Base-by-base conservation (phyloP, 257 asterid genomes). In the Primulina huaijiensis region DNA sequence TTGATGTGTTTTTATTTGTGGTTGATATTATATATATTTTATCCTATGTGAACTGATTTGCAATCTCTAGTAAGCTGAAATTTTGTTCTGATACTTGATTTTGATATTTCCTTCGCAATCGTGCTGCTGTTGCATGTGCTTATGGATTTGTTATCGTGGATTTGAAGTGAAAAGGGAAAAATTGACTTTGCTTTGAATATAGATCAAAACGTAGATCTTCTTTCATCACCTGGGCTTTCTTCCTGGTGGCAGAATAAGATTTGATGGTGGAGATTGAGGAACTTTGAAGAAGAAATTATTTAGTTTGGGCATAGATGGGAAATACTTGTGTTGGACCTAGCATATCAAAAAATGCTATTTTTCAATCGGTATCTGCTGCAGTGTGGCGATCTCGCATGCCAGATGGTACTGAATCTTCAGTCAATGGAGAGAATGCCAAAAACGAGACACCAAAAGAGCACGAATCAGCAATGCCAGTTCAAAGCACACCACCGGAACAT, bases 301-400 rank as follows among this genome's bases (percentile, higher is more conserved):
- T 77, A 30, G 37, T 50, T 38, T 59, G 67, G 63, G 82, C 37
- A 19, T 37, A 75, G 71, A 92, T 92, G 98, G 98, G 98, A 77
- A 92, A 92, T 77, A 89, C 90, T 81, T 92, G 98, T 77, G 96
- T 89, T 67, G 98, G 98, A 72, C 98, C 98, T 2, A 82, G 80
- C 74, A 78, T 89, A 38, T 72, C 91, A 1, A 92, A 84, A 72
- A 92, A 76, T 75, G 77, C 89, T n/a, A 72, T 92, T 30, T 68
- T 92, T 31, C 94, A 92, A 83, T 92, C 98, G 2, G 92, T 92
- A 67, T 89, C 96, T 35, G 96, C 90, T 7, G 94, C 92, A 65
- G 85, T 89, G 88, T 92, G 98, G 98, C 92, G 94, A 72, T n/a
- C 86, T 72, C 89, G 88, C 20, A 11, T 76, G 30, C 92, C 95